phyloP scores from a whole-genome alignment of 2,329 filamentous ascomycete genomes.

The Alternaria triticimaculans region DNA sequence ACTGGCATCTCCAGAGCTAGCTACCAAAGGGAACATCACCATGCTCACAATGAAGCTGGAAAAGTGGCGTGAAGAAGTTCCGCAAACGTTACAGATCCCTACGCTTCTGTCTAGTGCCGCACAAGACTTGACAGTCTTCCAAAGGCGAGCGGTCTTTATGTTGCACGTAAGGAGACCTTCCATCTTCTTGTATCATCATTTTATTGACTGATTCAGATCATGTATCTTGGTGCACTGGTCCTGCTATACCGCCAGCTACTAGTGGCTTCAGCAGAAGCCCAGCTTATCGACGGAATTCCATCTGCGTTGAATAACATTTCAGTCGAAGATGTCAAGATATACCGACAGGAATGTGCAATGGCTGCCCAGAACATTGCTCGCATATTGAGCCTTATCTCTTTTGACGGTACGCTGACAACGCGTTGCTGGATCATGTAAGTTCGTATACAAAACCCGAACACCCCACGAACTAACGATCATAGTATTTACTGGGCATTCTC shows the following conservation, averaged over 20 bases:
- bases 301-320: slow-evolving; percentile 35
- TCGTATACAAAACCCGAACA: background rate
- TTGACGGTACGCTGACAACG: slow-evolving; percentile 44
- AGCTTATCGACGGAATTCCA: slow-evolving; percentile 34
- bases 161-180: slow-evolving; percentile 37
- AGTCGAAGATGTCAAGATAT: slow-evolving; percentile 33
- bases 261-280: slow-evolving; percentile 40
- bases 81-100: slow-evolving; percentile 38
- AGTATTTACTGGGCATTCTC: slow-evolving; percentile 49
- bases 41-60: slow-evolving; percentile 43
- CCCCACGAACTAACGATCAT: background rate
- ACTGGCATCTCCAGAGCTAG: slow-evolving; percentile 37
- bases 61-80: slow-evolving; percentile 43
- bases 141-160: slow-evolving; percentile 47
- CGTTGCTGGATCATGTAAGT: slow-evolving; percentile 46
- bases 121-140: slow-evolving; percentile 35
- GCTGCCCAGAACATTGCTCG: slow-evolving; percentile 47
- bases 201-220: slow-evolving; percentile 32
- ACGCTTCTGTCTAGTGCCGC: slow-evolving; percentile 35
- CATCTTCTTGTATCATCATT: background rate
- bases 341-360: slow-evolving; percentile 41
- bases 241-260: slow-evolving; percentile 46
- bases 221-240: slow-evolving; percentile 48
- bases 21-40: slow-evolving; percentile 37
- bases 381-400: slow-evolving; percentile 42